These are phyloP conservation scores for Teratosphaeria pseudoeucalypti DNA, from an alignment of 2,329 filamentous ascomycete genomes.

Conservation along the genomic window DNA sequence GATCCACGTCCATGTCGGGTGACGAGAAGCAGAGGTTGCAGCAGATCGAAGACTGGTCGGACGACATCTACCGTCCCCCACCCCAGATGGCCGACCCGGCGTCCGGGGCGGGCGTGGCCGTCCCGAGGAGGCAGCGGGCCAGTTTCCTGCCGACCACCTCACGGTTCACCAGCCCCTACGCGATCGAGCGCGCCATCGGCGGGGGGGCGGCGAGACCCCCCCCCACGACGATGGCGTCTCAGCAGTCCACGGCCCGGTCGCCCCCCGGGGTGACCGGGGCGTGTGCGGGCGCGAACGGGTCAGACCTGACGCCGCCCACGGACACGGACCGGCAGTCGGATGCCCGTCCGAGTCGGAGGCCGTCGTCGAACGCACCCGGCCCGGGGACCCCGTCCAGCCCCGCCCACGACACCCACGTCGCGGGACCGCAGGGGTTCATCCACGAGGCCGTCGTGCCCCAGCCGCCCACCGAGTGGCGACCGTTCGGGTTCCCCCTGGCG, in stretches of 20 bases:
- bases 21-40: slow-evolving; percentile 75
- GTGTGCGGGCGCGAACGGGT: slow-evolving; percentile 40
- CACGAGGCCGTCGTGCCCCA: slow-evolving; percentile 94
- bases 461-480: slow-evolving; percentile 92
- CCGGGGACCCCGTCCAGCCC: slow-evolving; percentile 26
- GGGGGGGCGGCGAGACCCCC: slow-evolving; percentile 36
- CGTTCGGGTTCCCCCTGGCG: slow-evolving; percentile 87
- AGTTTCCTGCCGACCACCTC: slow-evolving; percentile 92
- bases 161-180: slow-evolving; percentile 84
- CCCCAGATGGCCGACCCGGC: slow-evolving; percentile 68
- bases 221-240: slow-evolving; percentile 92
- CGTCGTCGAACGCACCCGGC: slow-evolving; percentile 23
- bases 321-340: slow-evolving; percentile 7
- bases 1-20: slow-evolving; percentile 72
- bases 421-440: slow-evolving; percentile 86
- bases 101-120: slow-evolving; percentile 43
- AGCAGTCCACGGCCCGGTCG: slow-evolving; percentile 63
- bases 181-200: slow-evolving; percentile 51
- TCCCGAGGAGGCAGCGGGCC: slow-evolving; percentile 66
- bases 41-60: slow-evolving; percentile 95
- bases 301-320: slow-evolving; percentile 43
- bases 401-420: slow-evolving; percentile 44
- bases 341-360: slow-evolving; percentile 5
- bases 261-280: slow-evolving; percentile 35
- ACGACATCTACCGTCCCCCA: slow-evolving; percentile 91